These are phyloP conservation scores for Tephrocybe rancida DNA, from an alignment of 768 basidiomycete genomes.

Conservation along the genomic window DNA sequence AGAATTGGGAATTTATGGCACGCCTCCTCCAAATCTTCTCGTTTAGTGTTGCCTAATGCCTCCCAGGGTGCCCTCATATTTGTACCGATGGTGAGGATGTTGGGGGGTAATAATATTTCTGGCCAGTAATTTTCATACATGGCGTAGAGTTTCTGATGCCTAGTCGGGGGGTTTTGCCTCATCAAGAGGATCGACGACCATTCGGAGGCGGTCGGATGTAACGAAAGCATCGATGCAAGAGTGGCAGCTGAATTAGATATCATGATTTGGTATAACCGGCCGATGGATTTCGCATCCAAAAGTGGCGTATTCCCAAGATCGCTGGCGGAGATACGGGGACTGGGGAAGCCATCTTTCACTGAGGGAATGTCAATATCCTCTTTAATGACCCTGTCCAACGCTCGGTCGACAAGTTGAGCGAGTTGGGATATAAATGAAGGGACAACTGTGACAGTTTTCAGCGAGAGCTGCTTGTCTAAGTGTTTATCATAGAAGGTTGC, in stretches of 20 bases:
- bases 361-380: not conserved
- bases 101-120: not conserved
- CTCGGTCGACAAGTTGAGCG: not conserved
- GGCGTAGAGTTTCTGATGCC: not conserved
- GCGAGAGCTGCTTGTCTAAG: slow-evolving; percentile 5
- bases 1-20: not conserved
- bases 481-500: slow-evolving; percentile 9
- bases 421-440: not conserved
- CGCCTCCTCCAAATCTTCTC: not conserved
- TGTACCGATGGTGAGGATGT: not conserved
- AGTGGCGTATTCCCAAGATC: not conserved
- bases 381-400: not conserved
- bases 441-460: not conserved
- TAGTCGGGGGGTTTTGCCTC: not conserved
- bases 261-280: not conserved
- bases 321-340: not conserved
- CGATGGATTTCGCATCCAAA: not conserved
- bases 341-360: not conserved
- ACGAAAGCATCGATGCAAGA: slow-evolving; percentile 5
- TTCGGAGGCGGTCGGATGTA: not conserved
- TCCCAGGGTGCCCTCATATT: not conserved
- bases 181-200: not conserved
- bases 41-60: not conserved
- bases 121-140: not conserved
- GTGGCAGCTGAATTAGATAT: not conserved